Percentiles rank a stretch among this genome's conserved stretches.
phyloP scores from a whole-genome alignment of 1,139 yeast genomes.

The Geotrichum histeridarum region DNA sequence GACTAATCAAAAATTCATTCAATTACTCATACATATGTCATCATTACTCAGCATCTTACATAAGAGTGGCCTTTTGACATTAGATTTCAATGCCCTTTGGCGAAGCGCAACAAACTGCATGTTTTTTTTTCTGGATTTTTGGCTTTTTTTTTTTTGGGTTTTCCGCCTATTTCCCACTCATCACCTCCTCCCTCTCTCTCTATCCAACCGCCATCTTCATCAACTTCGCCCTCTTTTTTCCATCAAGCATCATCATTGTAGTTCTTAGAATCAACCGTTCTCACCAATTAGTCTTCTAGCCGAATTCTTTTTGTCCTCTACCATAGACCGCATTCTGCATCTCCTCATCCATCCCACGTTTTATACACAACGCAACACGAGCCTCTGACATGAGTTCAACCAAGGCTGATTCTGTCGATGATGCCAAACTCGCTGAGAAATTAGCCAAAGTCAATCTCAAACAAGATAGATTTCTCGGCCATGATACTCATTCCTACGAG shows the following conservation, averaged over 20 bases:
- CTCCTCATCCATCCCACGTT: neutral
- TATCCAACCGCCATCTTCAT: neutral
- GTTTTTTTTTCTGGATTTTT: neutral
- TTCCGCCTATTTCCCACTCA: neutral
- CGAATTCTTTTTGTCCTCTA: too few relatives aligned
- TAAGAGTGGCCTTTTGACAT: too few relatives aligned
- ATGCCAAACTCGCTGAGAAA: slow-evolving; percentile 12
- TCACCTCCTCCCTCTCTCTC: neutral
- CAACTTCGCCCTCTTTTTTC: neutral
- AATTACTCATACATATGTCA: too few relatives aligned
- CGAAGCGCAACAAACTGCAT: neutral
- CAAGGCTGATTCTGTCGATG: neutral
- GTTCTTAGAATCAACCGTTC: neutral
- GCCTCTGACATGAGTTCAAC: neutral
- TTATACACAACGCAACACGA: neutral
- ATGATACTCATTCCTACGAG: slow-evolving; percentile 33
- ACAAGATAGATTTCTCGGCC: slow-evolving; percentile 30
- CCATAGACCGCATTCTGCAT: neutral
- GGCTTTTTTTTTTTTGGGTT: neutral
- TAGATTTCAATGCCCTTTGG: too few relatives aligned
- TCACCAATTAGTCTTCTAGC: neutral
- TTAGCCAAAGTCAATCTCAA: slow-evolving; percentile 25
- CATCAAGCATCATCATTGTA: neutral
- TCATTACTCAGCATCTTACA: too few relatives aligned
- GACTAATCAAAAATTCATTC: too few relatives aligned